These are phyloP conservation scores for Cytospora paraplurivora DNA, from an alignment of 2,329 filamentous ascomycete species.

Conservation along the genomic window DNA sequence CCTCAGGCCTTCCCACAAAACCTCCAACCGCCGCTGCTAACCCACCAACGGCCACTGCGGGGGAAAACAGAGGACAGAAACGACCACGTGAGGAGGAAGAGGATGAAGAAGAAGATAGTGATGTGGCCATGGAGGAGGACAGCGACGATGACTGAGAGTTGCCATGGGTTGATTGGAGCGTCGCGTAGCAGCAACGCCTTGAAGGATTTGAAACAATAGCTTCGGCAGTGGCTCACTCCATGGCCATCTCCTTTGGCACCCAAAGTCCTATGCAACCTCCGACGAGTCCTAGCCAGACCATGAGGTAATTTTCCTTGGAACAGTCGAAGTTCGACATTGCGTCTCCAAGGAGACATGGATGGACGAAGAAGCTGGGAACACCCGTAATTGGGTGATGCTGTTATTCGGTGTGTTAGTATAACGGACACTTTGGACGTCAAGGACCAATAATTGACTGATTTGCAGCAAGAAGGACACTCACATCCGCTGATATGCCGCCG, in stretches of 20 bases:
- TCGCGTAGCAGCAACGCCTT: constrained; percentile 4
- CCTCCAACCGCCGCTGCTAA: constrained; percentile 51
- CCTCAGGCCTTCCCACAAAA: constrained; percentile 50
- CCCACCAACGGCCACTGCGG: constrained; percentile 50
- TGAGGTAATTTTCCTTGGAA: constrained; percentile 70
- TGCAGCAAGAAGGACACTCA: constrained; percentile 51
- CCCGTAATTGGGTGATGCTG: constrained; percentile 84
- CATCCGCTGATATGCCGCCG: constrained; percentile 75
- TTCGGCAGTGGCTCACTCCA: constrained; percentile 36
- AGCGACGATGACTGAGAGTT: constrained; percentile 66
- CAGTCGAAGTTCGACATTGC: constrained; percentile 71
- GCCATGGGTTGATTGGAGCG: constrained; percentile 13
- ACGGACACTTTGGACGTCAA: constrained; percentile 22
- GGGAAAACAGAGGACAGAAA: constrained; percentile 65
- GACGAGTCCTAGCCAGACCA: constrained; percentile 86
- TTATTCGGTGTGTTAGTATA: constrained; percentile 48
- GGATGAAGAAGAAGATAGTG: constrained; percentile 62
- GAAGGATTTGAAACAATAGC: neutral
- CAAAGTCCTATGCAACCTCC: constrained; percentile 78
- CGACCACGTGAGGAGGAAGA: constrained; percentile 71
- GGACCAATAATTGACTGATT: constrained; percentile 35
- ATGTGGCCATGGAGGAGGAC: constrained; percentile 68
- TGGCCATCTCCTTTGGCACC: constrained; percentile 70
- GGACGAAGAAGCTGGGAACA: constrained; percentile 82
- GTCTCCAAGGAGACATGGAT: constrained; percentile 86